Evolutionary conservation across 1,284 basidiomycete genomes (phyloP), one percentile per base, ranked within the genome.

Genomic region (Tetrapyrgos nigripes): DNA sequence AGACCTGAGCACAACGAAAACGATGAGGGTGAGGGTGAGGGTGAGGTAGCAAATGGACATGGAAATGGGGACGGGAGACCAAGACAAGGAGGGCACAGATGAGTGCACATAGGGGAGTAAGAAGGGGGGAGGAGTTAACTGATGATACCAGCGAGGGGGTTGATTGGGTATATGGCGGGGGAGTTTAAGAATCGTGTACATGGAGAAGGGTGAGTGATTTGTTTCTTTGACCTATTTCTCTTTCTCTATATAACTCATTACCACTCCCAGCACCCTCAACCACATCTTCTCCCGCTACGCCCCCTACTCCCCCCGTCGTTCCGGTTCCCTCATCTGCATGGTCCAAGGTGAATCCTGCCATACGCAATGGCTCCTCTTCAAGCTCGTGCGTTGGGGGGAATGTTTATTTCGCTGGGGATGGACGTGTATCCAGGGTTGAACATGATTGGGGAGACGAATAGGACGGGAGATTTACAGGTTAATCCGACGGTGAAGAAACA

Each of bases 121-220:
- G 79, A 78, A 10, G 80, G 75, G 73, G 73, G 79, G 4, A 75
- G 71, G 52, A 76, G 80, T 26, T 71, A 79, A 14, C 78, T 81
- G 76, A 76, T 80, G 29, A 73, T 81, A 19, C 79, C 80, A 29
- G 75, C 79, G 3, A 62, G 79, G 23, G 79, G 79, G 1, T 66
- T 82, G 33, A 80, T 82, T 68, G 79, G 79, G 2, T 82, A 80
- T 58, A 78, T 82, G 76, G 76, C 80, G 44, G 79, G 79, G 28
- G 80, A 82, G 62, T 81, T 82, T 58, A 78, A 77, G 64, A 81
- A 80, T 49, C 79, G 81, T 61, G 78, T 80, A 45, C 79, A 80
- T 65, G 79, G 79, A 19, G 74, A 81, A 66, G 79, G 80, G 77
- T 78, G 37, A 14, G 72, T 60, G 26, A 0, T 52, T 46, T 17